These are phyloP conservation scores for Xylariaceae sp. DNA, from an alignment of 2,329 filamentous ascomycete species.

Conservation along the genomic window DNA sequence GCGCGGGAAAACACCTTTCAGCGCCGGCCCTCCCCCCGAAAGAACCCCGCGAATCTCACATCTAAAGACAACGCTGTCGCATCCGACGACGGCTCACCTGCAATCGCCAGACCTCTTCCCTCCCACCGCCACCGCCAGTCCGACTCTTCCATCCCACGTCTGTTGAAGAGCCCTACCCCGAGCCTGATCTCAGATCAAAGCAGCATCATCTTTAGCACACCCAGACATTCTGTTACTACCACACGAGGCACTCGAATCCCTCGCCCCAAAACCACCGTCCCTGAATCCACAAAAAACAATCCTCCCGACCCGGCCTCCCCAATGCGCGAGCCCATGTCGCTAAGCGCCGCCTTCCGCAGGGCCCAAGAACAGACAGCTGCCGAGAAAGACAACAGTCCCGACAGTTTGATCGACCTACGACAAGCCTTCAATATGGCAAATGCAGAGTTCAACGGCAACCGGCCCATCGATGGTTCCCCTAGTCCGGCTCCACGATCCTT, in stretches of 20 bases:
- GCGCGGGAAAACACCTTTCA: slow-evolving; percentile 20
- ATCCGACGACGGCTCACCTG: slow-evolving; percentile 21
- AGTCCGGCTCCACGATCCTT: slow-evolving; percentile 29
- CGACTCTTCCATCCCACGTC: slow-evolving; percentile 9
- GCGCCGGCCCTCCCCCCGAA: slow-evolving; percentile 11
- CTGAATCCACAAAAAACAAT: slow-evolving; percentile 2
- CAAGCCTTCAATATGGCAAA: slow-evolving; percentile 28
- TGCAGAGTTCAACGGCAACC: slow-evolving; percentile 21
- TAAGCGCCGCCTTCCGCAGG: slow-evolving; percentile 26
- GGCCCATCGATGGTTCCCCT: slow-evolving; percentile 27
- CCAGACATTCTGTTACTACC: slow-evolving; percentile 13
- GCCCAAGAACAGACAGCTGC: slow-evolving; percentile 24
- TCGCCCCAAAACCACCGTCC: slow-evolving; percentile 17
- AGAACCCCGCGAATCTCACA: slow-evolving; percentile 16
- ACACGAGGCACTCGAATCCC: slow-evolving; percentile 27
- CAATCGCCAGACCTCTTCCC: slow-evolving; percentile 5
- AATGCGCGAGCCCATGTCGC: slow-evolving; percentile 28
- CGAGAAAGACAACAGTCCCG: slow-evolving; percentile 18
- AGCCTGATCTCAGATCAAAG: slow-evolving; percentile 10
- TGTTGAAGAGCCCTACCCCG: slow-evolving; percentile 9
- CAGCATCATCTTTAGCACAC: slow-evolving; percentile 14
- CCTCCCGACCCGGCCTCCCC: slow-evolving; percentile 15
- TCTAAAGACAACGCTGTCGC: slow-evolving; percentile 23
- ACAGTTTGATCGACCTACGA: slow-evolving; percentile 22
- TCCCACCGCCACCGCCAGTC: slow-evolving; percentile 11